Evolutionary conservation across 495 filamentous ascomycete species (phyloP).

Genomic region (Xylaria telfairii): DNA sequence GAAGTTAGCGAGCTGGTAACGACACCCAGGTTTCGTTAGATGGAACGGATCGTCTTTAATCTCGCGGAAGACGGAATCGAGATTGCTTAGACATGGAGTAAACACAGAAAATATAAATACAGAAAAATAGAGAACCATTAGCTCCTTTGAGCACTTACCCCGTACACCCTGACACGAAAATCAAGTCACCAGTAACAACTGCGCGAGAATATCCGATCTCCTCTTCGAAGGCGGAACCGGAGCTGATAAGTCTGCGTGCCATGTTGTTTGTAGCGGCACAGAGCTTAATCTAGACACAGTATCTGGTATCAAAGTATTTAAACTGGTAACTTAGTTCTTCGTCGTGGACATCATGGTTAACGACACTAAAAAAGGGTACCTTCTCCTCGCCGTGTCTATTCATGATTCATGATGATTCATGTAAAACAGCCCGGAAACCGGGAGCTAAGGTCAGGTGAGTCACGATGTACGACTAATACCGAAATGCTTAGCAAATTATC

Average conservation of each 20-base stretch:
- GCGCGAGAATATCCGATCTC: slow-evolving; percentile 53
- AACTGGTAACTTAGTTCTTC: too few species aligned
- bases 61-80: neutral
- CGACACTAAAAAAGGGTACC: neutral
- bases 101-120: neutral
- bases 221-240: slow-evolving; percentile 47
- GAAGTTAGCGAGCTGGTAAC: slow-evolving; percentile 6
- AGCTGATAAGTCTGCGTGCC: slow-evolving; percentile 43
- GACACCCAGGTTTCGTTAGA: neutral
- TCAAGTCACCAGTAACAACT: slow-evolving; percentile 43
- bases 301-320: neutral
- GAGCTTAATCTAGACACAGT: neutral
- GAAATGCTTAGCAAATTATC: slow-evolving; percentile 13
- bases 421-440: neutral
- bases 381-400: neutral
- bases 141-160: slow-evolving; percentile 32
- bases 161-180: slow-evolving; percentile 51
- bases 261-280: slow-evolving; percentile 13
- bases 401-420: slow-evolving; percentile 8
- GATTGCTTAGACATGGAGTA: neutral
- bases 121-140: neutral
- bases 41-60: neutral
- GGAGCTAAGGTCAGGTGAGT: slow-evolving; percentile 6
- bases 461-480: neutral
- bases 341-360: neutral